A percentile compares a stretch with the other conserved stretches of the same genome.
phyloP scores from a whole-genome alignment of 352 stramenopile species.

The Phytophthora cactorum region DNA sequence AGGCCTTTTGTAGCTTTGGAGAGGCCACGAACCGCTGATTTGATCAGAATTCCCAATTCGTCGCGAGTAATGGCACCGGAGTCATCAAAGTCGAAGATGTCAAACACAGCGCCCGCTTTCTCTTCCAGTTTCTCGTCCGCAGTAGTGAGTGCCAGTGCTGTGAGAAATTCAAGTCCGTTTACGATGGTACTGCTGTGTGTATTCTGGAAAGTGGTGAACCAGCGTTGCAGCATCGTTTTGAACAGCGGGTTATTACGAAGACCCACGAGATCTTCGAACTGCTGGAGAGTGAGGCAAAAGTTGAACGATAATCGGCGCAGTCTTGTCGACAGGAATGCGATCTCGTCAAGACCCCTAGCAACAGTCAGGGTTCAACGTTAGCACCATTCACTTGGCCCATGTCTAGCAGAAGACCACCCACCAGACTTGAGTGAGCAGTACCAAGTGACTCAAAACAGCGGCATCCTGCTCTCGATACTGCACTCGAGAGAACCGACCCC shows the following conservation, averaged over 20 bases:
- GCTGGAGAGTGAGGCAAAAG: slow-evolving; percentile 66
- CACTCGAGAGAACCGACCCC: slow-evolving; percentile 74
- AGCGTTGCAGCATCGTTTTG: slow-evolving; percentile 51
- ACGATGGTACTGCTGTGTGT: slow-evolving; percentile 62
- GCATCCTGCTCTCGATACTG: slow-evolving; percentile 80
- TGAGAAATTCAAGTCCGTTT: slow-evolving; percentile 75
- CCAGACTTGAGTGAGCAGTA: slow-evolving; percentile 76
- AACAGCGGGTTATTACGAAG: slow-evolving; percentile 69
- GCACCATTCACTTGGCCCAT: not conserved
- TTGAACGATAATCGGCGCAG: slow-evolving; percentile 77
- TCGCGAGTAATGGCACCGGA: slow-evolving; percentile 74
- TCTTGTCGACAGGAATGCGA: slow-evolving; percentile 58
- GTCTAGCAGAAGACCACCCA: slow-evolving; percentile 15
- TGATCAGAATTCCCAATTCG: slow-evolving; percentile 78
- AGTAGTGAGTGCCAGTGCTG: slow-evolving; percentile 57
- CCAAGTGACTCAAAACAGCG: slow-evolving; percentile 61
- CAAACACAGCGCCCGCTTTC: slow-evolving; percentile 68
- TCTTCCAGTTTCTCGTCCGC: slow-evolving; percentile 61
- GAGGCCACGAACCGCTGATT: slow-evolving; percentile 68
- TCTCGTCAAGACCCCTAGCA: slow-evolving; percentile 58
- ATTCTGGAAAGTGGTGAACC: slow-evolving; percentile 79
- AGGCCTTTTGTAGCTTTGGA: slow-evolving; percentile 73
- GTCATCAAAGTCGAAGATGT: slow-evolving; percentile 81
- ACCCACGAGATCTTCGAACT: slow-evolving; percentile 73
- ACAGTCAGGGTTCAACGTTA: not conserved